Evolutionary conservation across 2,329 filamentous ascomycete species (phyloP), one percentile per base, ranked within the genome.

Genomic region (Epichloe elymi): DNA sequence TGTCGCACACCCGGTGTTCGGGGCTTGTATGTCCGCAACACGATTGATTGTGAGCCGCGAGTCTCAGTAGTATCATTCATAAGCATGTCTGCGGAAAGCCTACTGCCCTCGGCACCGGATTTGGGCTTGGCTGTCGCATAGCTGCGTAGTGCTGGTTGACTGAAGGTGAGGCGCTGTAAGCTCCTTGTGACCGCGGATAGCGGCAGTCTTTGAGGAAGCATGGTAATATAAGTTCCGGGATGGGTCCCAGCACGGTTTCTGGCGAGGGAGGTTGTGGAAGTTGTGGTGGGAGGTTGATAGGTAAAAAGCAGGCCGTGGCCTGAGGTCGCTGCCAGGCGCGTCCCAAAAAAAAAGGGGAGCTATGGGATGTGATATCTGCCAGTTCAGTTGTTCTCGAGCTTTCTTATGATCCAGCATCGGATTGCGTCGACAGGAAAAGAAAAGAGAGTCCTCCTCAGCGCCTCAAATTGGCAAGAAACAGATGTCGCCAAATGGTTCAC

Each of bases 1-100:
- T 98, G 93, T 62, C 93, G 83, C 53, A 95, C 69, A 77, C 93
- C 93, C 12, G 91, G 91, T 1, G 93, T 96, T 60, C 88, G 83
- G 37, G 93, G 93, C 67, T 87, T 97, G 69, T 96, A 98, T 50
- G 86, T 93, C 60, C 88, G 83, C 67, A 97, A 66, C 43, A 75
- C 70, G 15, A 71, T 67, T 15, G 71, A 64, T 40, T 72, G 62
- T 10, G 58, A 57, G 17, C 56, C 58, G 4, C 57, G 55, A 17
- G 56, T 59, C 40, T 63, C 61, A 19, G 52, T 47, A n/a, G 41
- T 48, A 23, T 41, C 44, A 30, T 50, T 47, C 23, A 48, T 49
- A n/a, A 58, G 42, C 15, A 56, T 53, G 40, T 62, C 59, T 54
- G 51, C 58, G n/a, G 59, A 40, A 23, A 30, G 30, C 2, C 40